Base-by-base conservation (phyloP, 2,329 filamentous ascomycete species). In the Mycosphaerella sp. region DNA sequence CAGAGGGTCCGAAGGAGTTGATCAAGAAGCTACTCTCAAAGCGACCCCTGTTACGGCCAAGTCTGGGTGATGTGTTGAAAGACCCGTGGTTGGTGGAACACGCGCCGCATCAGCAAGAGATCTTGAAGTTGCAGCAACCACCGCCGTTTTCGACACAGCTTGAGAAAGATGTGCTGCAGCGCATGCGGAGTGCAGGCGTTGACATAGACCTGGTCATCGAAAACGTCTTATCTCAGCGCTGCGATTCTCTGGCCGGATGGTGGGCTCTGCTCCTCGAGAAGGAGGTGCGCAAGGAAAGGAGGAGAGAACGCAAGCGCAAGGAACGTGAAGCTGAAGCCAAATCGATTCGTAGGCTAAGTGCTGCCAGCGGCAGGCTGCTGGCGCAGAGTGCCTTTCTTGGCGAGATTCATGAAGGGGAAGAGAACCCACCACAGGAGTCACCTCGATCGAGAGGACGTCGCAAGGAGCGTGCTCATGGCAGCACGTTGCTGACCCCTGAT, bases 181-280 rank as follows among this genome's bases (percentile, higher is more conserved):
- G 93, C 23, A 96, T 98, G 91, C 86, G 88, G 55, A 88, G 87
- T 61, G 90, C 93, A 4, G 93, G 93, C 0, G 90, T 97, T 23
- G 88, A 97, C 66, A 93, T 95, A 55, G 93, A 98, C 67, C 81
- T 86, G 57, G 89, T 98, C 6, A 92, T 97, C 59, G 92, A 97
- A 68, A 95, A 93, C 64, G 93, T 98, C 2, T 72, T 95, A 36
- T 83, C 90, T 3, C 89, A 95, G 69, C 81, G 89, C 60, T 97
- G 93, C 67, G 92, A 98, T 71, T 81, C 86, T 5, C 75, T 98
- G 46, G 89, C 90, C 48, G 93, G 93, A 5, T 98, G 93, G 93
- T 98, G 93, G 93, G 87, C 89, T 2, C 73, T 98, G 29, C 74
- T 98, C 39, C 83, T 97, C 8, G 93, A 97, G 67, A 98, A 97